Evolutionary conservation across 2,329 filamentous ascomycete genomes (phyloP).

Genomic region (Daldinia sp.): DNA sequence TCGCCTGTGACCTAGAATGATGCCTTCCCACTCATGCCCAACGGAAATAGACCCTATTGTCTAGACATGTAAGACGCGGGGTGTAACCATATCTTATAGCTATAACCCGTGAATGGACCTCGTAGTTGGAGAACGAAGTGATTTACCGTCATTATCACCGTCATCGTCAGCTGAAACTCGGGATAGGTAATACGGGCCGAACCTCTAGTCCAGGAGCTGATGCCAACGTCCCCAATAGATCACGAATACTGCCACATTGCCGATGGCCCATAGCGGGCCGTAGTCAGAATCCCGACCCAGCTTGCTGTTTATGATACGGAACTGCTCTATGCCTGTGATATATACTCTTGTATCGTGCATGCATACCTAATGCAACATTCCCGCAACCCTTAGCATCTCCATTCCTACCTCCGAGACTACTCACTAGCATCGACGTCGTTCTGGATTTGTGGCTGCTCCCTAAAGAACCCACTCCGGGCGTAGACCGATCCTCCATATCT

Average conservation of each 20-base stretch:
- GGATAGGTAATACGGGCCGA: slow-evolving; percentile 19
- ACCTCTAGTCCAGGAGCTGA: slow-evolving; percentile 2
- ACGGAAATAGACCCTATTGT: not conserved
- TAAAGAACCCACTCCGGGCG: not conserved
- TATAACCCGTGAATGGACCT: not conserved
- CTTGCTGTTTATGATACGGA: not conserved
- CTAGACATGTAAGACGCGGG: not conserved
- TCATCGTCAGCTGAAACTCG: not conserved
- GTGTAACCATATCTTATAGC: not conserved
- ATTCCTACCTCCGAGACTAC: not conserved
- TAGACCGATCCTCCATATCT: not conserved
- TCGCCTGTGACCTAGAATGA: not conserved
- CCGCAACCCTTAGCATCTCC: not conserved
- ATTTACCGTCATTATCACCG: not conserved
- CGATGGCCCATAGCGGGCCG: slow-evolving; percentile 11
- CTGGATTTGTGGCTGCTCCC: not conserved
- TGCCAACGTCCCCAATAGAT: not conserved
- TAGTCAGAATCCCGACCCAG: slow-evolving; percentile 3
- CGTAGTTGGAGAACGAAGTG: not conserved
- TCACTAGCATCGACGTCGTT: too few species aligned
- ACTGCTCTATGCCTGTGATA: not conserved
- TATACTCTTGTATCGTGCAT: not conserved
- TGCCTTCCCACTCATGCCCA: not conserved
- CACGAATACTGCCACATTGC: not conserved
- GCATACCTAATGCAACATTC: slow-evolving; percentile 13